Base-by-base conservation (phyloP, 75 land plant genomes). In the Chamaecyparis obtusa region DNA sequence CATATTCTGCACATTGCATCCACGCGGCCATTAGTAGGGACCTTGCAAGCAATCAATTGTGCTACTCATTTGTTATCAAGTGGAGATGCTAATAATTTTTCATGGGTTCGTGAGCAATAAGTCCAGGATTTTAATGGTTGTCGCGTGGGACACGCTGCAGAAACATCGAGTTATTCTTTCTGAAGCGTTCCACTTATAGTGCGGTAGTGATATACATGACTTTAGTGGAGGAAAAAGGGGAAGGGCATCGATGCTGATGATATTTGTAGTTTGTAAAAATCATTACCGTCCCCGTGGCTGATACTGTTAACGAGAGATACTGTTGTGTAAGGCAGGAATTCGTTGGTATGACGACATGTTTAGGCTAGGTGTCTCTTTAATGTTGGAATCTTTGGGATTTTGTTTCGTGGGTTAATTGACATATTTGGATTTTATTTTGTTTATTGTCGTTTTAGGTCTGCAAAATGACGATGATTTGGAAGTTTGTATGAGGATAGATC, bases 1-100 rank as follows among this genome's bases (percentile, higher is more conserved):
- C 93, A 85, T 93, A 92, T 76, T 93, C 94, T 93, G 93, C 13
- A 74, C 9, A 57, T 17, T 19, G 2, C 69, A 33, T 74, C 14
- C 76, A 74, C 15, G 36, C 76, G 13, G 32, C 15, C 76, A 74
- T 74, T 71, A 71, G 75, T 27, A n/a, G n/a, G 46, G 46, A 44
- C 46, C 33, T 71, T 9, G 10, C 35, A 74, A 74, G 76, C 37
- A 74, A 74, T 74, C 13, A 74, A 32, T 74, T 30, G 13, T 33
- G 33, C 37, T 11, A 32, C 33, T 74, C 36, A 74, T 32, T 14
- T 32, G 13, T 36, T 32, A 74, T 74, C 11, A 33, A 74, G 36
- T 74, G 76, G 76, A 32, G 16, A 74, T 10, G 36, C 76, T 74
- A 6, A 74, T 74, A 9, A 74, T 32, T 6, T 32, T 33, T 30